These are phyloP conservation scores for Blastocystis sp. DNA, from an alignment of 352 stramenopile species.

Conservation along the genomic window DNA sequence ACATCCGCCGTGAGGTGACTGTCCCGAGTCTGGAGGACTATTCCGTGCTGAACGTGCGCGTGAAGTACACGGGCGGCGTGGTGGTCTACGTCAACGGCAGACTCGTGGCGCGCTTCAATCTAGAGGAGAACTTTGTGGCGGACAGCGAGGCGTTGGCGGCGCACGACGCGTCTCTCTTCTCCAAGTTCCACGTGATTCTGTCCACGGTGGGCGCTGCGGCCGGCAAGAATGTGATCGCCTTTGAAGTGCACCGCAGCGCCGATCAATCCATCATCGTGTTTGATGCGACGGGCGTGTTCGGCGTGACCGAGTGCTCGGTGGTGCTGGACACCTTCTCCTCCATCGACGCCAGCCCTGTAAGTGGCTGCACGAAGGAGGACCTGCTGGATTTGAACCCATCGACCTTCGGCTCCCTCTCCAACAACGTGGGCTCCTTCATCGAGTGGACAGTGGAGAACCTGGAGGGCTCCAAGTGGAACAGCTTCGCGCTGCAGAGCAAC, in stretches of 20 bases:
- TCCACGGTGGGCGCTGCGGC: background rate
- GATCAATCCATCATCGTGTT: conserved; percentile 21
- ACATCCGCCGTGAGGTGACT: background rate
- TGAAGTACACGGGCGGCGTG: conserved; percentile 31
- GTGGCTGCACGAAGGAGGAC: background rate
- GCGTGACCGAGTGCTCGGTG: conserved; percentile 3
- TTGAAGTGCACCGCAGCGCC: conserved; percentile 25
- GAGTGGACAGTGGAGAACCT: conserved; percentile 37
- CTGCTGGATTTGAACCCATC: conserved; percentile 1
- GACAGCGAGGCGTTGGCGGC: background rate
- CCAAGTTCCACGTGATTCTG: conserved; percentile 35
- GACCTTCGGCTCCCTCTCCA: background rate
- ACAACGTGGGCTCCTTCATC: background rate
- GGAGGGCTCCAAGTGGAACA: conserved; percentile 28
- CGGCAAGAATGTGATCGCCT: conserved; percentile 42
- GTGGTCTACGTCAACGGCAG: conserved; percentile 39
- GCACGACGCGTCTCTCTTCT: conserved; percentile 16
- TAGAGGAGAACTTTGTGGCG: background rate
- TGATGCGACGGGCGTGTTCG: conserved; percentile 31
- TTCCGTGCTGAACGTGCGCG: conserved; percentile 14
- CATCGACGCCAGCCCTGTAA: background rate
- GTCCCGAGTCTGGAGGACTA: conserved; percentile 32
- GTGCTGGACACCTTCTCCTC: background rate
- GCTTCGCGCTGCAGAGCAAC: background rate
- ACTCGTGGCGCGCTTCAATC: conserved; percentile 33